Base-by-base conservation (phyloP, 2,329 filamentous ascomycete species). In the Cryphonectria carpinicola region DNA sequence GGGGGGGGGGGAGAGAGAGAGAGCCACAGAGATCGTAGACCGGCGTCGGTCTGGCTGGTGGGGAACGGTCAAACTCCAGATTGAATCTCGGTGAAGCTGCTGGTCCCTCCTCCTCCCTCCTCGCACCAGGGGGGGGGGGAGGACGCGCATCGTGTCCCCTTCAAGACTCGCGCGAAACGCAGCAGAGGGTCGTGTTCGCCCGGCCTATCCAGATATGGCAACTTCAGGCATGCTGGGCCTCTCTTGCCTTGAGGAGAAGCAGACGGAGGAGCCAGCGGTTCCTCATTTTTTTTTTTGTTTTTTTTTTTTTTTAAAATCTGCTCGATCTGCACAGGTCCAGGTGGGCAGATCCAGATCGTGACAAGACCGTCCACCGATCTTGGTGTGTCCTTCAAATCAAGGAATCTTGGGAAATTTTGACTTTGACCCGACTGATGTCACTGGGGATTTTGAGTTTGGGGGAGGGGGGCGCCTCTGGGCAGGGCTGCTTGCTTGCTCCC, bases 141-240 rank as follows among this genome's bases (percentile, higher is more conserved):
- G 11, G 52, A 14, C 28, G 54, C 54, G 11, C 25, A 17, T 58
- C 54, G 54, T 7, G 54, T 7, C 54, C 54, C 28, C 61, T 41
- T 37, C 5, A 25, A 43, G 46, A 49, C 46, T 49, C 46, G 22
- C 62, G 62, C 62, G 43, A 52, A 65, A 65, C 62, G 62, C 62
- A 41, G 62, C 62, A 41, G 41, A 41, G 41, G 62, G 62, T 49
- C n/a, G 37, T 41, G 25, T 25, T 37, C 13, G 13, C 10, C 35
- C 39, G 13, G 61, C 37, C 35, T 41, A 37, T 43, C 61, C 61
- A 64, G 13, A 61, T n/a, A 61, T 35, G 56, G 56, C 6, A 61
- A 28, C 25, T 56, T 28, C 25, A 56, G 13, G 52, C 52, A 56
- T 28, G 52, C 52, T 28, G 52, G n/a, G 52, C 52, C 13, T 56